Conservation (phyloP, 2,329 filamentous ascomycete species). For the Penicillium corylophilum region DNA sequence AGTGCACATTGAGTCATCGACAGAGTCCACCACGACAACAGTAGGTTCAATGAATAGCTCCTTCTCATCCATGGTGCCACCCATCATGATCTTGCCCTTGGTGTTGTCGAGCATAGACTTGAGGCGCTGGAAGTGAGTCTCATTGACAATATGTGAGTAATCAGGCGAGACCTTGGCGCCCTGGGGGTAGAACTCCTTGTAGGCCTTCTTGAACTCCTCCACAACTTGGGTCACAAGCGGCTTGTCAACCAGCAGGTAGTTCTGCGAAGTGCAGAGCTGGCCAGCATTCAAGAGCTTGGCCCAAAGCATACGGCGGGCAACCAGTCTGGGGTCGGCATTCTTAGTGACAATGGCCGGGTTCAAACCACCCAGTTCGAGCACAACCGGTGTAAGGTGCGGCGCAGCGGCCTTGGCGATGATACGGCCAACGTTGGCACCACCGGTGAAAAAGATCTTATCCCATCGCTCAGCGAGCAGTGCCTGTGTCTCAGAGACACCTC, state of each 20-base stretch:
- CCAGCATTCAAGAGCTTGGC: constrained; percentile 83
- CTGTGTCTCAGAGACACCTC: constrained; percentile 75
- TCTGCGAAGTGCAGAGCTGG: constrained; percentile 89
- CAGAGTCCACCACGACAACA: constrained; percentile 75
- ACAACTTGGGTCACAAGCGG: constrained; percentile 71
- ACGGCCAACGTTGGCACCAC: constrained; percentile 72
- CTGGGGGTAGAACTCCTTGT: constrained; percentile 78
- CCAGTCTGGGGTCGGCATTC: constrained; percentile 74
- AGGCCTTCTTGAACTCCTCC: constrained; percentile 67
- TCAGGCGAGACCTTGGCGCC: constrained; percentile 77
- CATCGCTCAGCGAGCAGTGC: constrained; percentile 83
- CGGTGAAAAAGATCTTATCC: constrained; percentile 98
- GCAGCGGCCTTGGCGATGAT: constrained; percentile 90
- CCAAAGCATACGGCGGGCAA: constrained; percentile 83
- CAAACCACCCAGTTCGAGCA: constrained; percentile 83
- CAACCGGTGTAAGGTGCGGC: constrained; percentile 80
- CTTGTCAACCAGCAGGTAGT: constrained; percentile 83
- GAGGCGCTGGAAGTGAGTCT: constrained; percentile 73
- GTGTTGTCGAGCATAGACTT: constrained; percentile 88
- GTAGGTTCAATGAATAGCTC: constrained; percentile 88
- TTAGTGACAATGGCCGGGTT: constrained; percentile 93
- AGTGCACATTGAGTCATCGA: constrained; percentile 72
- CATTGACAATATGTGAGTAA: constrained; percentile 77
- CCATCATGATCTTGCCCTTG: constrained; percentile 80
- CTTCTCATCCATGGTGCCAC: constrained; percentile 76